These are phyloP conservation scores for Syncephalis plumigaleata DNA, from an alignment of 371 early-diverging fungal genomes.

Conservation along the genomic window DNA sequence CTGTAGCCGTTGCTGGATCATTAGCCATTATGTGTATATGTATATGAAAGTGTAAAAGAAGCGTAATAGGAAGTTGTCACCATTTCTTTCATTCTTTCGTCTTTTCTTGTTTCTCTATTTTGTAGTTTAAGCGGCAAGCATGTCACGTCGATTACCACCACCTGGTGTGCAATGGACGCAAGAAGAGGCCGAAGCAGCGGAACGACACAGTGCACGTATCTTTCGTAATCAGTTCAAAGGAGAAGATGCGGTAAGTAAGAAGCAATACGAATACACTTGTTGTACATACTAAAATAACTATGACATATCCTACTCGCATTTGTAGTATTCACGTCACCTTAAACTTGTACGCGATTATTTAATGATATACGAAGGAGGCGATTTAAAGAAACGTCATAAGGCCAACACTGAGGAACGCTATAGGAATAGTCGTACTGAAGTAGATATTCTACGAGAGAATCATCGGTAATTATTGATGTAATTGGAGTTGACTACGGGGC, in stretches of 20 bases:
- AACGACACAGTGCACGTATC: background rate
- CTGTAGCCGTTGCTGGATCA: too few relatives aligned
- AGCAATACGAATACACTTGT: background rate
- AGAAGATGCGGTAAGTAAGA: constrained; percentile 3
- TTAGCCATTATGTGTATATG: too few relatives aligned
- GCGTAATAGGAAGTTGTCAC: too few relatives aligned
- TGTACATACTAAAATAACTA: background rate
- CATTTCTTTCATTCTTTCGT: too few relatives aligned
- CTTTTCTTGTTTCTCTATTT: too few relatives aligned
- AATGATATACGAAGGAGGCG: too few relatives aligned
- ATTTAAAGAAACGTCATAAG: background rate
- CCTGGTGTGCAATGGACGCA: too few relatives aligned
- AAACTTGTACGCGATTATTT: constrained; percentile 5
- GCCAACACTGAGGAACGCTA: background rate
- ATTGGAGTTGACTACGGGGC: background rate
- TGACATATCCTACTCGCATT: background rate
- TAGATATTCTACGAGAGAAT: constrained; percentile 35
- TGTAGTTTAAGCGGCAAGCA: too few relatives aligned
- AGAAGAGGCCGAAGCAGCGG: too few relatives aligned
- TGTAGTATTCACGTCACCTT: constrained; percentile 4
- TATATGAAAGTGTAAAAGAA: too few relatives aligned
- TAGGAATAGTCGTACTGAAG: constrained; percentile 16
- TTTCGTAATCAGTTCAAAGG: constrained; percentile 4
- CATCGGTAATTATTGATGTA: constrained; percentile 21
- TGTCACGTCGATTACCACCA: too few relatives aligned